Percentiles rank a stretch among this genome's conserved stretches.
These are phyloP conservation scores for Ophiostoma piceae DNA, from an alignment of 2,329 filamentous ascomycete genomes.

Conservation along the genomic window DNA sequence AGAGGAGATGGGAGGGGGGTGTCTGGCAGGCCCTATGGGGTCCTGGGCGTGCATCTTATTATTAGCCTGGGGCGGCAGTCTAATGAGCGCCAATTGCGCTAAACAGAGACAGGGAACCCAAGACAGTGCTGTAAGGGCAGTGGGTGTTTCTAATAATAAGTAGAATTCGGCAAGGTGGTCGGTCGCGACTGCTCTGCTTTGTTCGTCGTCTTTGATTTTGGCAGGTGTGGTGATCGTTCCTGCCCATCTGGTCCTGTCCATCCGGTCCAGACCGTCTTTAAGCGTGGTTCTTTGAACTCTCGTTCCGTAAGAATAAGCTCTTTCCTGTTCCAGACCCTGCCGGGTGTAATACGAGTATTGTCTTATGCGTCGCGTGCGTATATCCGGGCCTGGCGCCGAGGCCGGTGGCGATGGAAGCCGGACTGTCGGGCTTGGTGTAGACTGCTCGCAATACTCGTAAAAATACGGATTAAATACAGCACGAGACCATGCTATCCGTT, in stretches of 20 bases:
- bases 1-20: neutral
- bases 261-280: neutral
- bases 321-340: constrained; percentile 8
- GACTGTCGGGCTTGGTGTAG: neutral
- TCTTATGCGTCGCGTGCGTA: neutral
- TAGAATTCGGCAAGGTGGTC: neutral
- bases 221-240: constrained; percentile 4
- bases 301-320: neutral
- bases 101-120: neutral
- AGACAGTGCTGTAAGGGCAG: neutral
- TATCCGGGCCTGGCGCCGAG: neutral
- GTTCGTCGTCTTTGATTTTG: neutral
- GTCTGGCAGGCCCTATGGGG: constrained; percentile 1
- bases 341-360: neutral
- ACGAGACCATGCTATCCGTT: too few relatives aligned
- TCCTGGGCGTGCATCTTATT: neutral
- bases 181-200: neutral
- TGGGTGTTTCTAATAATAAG: neutral
- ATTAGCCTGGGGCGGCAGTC: neutral
- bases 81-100: neutral
- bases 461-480: neutral
- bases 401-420: neutral
- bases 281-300: neutral
- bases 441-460: neutral
- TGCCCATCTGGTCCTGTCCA: neutral